phyloP scores from a whole-genome alignment of 768 basidiomycete species.

The Melanogaster broomeanus region DNA sequence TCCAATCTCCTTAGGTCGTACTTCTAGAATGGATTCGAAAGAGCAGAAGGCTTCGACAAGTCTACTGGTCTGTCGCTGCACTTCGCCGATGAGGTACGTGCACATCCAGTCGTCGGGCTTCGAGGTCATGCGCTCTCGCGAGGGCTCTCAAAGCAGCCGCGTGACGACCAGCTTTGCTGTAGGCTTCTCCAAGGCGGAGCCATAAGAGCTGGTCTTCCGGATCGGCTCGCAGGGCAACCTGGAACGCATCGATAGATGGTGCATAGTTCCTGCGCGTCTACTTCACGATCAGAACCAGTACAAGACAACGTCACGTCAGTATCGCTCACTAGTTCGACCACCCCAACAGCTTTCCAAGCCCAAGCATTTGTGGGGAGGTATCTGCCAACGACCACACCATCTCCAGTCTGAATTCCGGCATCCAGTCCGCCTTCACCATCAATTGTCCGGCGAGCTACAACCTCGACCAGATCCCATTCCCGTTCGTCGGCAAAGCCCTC shows the following conservation, averaged over 20 bases:
- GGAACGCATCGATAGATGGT: constrained; percentile 79
- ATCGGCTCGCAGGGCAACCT: constrained; percentile 81
- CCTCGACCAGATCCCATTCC: constrained; percentile 95
- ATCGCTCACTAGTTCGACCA: constrained; percentile 79
- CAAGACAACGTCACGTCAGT: neutral
- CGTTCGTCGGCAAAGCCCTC: constrained; percentile 89
- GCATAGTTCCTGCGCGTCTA: constrained; percentile 71
- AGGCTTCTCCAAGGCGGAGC: constrained; percentile 91
- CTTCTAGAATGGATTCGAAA: constrained; percentile 56
- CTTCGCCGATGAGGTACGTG: constrained; percentile 80
- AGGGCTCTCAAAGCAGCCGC: constrained; percentile 90
- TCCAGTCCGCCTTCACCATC: constrained; percentile 87
- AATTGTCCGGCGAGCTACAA: constrained; percentile 90
- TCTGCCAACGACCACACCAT: constrained; percentile 40
- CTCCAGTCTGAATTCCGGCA: constrained; percentile 50
- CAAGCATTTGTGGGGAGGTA: constrained; percentile 83
- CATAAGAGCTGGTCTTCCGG: constrained; percentile 80
- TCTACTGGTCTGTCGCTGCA: constrained; percentile 75
- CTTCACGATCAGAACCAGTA: neutral
- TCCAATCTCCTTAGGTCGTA: constrained; percentile 68
- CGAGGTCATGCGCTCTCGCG: constrained; percentile 68
- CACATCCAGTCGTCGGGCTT: constrained; percentile 82
- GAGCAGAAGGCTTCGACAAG: constrained; percentile 73
- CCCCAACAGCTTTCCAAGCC: constrained; percentile 97
- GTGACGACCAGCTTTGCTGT: constrained; percentile 84